Evolutionary conservation across 2,329 filamentous ascomycete genomes (phyloP).

Genomic region (Exophiala aquamarina): DNA sequence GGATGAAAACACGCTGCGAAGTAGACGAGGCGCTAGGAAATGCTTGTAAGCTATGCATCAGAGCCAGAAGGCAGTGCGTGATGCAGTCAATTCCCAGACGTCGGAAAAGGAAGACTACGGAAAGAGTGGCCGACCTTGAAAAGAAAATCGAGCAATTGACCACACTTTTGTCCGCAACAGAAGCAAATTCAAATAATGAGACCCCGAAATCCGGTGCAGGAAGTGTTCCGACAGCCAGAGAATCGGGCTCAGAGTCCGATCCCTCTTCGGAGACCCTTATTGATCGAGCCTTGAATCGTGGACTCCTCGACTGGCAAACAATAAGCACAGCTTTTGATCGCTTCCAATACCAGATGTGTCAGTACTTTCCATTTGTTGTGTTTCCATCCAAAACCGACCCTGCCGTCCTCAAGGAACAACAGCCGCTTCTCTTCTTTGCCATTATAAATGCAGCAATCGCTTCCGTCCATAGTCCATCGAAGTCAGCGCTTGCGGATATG

Average conservation of each 20-base stretch:
- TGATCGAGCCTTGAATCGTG: conserved; percentile 49
- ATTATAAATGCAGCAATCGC: conserved; percentile 56
- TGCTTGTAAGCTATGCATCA: conserved; percentile 72
- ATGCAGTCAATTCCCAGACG: conserved; percentile 73
- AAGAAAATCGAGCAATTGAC: conserved; percentile 88
- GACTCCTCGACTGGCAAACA: conserved; percentile 50
- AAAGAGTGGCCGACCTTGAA: conserved; percentile 82
- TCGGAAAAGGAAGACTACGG: conserved; percentile 86
- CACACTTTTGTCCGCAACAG: conserved; percentile 66
- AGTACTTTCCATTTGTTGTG: conserved; percentile 58
- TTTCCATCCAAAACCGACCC: conserved; percentile 55
- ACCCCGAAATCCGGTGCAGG: conserved; percentile 1
- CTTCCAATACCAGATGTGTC: conserved; percentile 55
- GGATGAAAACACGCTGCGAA: conserved; percentile 83
- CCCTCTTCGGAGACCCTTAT: conserved; percentile 23
- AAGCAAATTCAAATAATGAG: conserved; percentile 20
- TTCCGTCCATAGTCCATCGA: conserved; percentile 51
- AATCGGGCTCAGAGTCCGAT: conserved; percentile 1
- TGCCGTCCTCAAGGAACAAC: conserved; percentile 54
- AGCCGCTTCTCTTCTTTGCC: conserved; percentile 61
- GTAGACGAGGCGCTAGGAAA: conserved; percentile 64
- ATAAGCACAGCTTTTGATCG: conserved; percentile 56
- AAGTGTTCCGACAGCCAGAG: not conserved
- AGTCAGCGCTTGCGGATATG: conserved; percentile 64
- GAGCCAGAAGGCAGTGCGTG: conserved; percentile 72